Evolutionary conservation across 495 filamentous ascomycete genomes (phyloP).

Genomic region (Aspergillus hancockii): DNA sequence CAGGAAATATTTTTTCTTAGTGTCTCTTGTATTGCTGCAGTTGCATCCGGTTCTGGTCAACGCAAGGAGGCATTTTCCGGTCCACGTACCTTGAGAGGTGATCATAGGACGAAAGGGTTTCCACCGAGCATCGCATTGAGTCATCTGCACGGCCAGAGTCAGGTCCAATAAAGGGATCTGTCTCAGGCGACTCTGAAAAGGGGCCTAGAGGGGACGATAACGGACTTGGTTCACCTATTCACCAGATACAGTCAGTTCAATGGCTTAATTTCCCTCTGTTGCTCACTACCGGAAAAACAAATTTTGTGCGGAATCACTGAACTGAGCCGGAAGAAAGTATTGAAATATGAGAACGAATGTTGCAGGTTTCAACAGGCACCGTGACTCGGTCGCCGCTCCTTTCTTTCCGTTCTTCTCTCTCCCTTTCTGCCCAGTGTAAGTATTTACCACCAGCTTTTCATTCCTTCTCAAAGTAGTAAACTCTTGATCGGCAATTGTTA

Average conservation of each 20-base stretch:
- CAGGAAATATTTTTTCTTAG: constrained; percentile 53
- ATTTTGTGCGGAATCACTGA: neutral
- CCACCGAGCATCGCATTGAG: constrained; percentile 43
- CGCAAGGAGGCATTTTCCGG: constrained; percentile 22
- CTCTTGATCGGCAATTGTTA: constrained; percentile 1
- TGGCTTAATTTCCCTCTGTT: neutral
- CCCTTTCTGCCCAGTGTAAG: neutral
- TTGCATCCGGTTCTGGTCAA: constrained; percentile 9
- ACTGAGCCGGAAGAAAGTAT: neutral
- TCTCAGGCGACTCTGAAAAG: constrained; percentile 45
- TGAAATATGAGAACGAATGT: constrained; percentile 12
- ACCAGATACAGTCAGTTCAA: constrained; percentile 8
- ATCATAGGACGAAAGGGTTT: constrained; percentile 45
- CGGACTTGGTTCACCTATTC: constrained; percentile 47
- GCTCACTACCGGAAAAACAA: neutral
- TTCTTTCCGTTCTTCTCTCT: constrained; percentile 13
- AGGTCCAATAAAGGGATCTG: constrained; percentile 55
- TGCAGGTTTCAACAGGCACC: constrained; percentile 1
- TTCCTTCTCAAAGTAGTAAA: neutral
- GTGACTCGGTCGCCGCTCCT: neutral
- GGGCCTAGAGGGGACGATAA: constrained; percentile 47
- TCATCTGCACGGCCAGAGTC: constrained; percentile 48
- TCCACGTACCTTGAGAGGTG: constrained; percentile 42
- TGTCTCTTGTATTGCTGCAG: neutral
- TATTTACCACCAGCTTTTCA: neutral